Conservation (phyloP, 108 stramenopile genomes). For the Aurantiochytrium sp. region DNA sequence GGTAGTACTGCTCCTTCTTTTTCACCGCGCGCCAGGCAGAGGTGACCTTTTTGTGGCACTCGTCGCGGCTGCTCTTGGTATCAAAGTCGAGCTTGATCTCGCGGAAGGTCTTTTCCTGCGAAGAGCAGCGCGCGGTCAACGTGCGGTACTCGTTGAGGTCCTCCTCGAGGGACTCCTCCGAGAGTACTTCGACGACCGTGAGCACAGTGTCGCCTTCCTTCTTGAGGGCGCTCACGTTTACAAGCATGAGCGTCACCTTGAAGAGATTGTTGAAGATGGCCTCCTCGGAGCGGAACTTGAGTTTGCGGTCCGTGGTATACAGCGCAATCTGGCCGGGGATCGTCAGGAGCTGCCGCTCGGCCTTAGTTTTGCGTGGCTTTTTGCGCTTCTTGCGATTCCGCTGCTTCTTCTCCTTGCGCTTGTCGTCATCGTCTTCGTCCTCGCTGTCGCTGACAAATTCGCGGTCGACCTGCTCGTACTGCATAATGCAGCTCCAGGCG, state of each 20-base stretch:
- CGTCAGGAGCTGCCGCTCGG: not conserved
- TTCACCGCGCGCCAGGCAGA: not conserved
- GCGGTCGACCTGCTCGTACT: not conserved
- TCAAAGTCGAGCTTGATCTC: not conserved
- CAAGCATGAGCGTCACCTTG: conserved; percentile 4
- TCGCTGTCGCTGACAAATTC: not conserved
- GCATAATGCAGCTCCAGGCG: not conserved
- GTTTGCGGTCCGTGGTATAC: not conserved
- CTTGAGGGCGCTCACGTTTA: not conserved
- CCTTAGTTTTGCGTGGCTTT: not conserved
- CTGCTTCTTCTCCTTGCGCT: not conserved
- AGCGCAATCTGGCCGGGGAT: not conserved
- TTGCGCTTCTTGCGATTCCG: not conserved
- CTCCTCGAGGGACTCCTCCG: not conserved
- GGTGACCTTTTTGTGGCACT: not conserved
- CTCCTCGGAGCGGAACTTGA: not conserved
- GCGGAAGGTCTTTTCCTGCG: not conserved
- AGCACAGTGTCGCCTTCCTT: not conserved
- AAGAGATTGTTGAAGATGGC: conserved; percentile 26
- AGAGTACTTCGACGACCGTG: not conserved
- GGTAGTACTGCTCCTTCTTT: conserved; percentile 11
- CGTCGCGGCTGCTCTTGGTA: not conserved
- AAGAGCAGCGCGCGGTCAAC: not conserved
- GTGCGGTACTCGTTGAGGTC: not conserved
- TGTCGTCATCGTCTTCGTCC: not conserved